Percentiles rank a stretch among this genome's conserved stretches.
Conservation (phyloP, 306 rosid species). For the Casuarina glauca region DNA sequence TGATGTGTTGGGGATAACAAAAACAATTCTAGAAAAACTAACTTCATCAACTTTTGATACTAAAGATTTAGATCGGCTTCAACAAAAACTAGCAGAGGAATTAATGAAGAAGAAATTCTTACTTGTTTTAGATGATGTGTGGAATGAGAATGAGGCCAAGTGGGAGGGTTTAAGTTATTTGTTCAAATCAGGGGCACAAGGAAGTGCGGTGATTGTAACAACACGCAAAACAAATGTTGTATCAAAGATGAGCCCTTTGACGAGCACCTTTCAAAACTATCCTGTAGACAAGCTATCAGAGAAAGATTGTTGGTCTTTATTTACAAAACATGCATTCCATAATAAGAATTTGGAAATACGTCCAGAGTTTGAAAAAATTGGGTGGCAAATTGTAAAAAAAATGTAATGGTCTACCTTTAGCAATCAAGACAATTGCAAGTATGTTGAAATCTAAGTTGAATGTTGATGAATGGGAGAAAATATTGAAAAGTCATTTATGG, state of each 20-base stretch:
- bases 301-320: constrained; percentile 27
- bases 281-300: constrained; percentile 7
- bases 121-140: constrained; percentile 38
- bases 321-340: constrained; percentile 25
- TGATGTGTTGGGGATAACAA: constrained; percentile 4
- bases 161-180: constrained; percentile 16
- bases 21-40: constrained; percentile 13
- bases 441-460: constrained; percentile 11
- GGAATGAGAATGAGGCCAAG: constrained; percentile 20
- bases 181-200: constrained; percentile 8
- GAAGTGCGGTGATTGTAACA: constrained; percentile 24
- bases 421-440: constrained; percentile 24
- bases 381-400: constrained; percentile 24
- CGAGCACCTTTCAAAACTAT: not conserved
- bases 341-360: not conserved
- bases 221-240: constrained; percentile 21
- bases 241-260: not conserved
- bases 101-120: constrained; percentile 15
- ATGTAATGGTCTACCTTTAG: constrained; percentile 28
- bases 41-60: not conserved
- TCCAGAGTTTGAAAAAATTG: constrained; percentile 10
- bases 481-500: constrained; percentile 20
- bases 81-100: not conserved
- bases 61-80: not conserved
- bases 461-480: constrained; percentile 15